A percentile compares a stretch with the other conserved stretches of the same genome.
These are phyloP conservation scores for Solanum chilense DNA, from an alignment of 257 asterid genomes.

Conservation along the genomic window DNA sequence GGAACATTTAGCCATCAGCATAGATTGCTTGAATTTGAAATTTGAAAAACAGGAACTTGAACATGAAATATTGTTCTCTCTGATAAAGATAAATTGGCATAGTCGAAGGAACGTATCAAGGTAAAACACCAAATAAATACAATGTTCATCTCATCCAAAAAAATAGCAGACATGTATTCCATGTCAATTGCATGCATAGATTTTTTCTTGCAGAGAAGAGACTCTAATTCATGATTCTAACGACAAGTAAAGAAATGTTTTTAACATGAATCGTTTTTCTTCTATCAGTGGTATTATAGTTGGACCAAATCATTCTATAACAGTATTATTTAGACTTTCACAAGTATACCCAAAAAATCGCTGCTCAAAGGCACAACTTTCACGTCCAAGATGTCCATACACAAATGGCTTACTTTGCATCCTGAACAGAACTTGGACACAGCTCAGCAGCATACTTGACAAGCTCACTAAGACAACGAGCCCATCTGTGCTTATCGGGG, in stretches of 20 bases:
- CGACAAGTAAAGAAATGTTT: not conserved
- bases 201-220: not conserved
- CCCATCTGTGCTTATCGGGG: slow-evolving; percentile 98
- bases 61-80: not conserved
- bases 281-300: not conserved
- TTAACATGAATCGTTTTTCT: not conserved
- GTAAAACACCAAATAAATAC: not conserved
- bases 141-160: not conserved
- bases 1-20: not conserved
- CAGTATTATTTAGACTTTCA: not conserved
- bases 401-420: slow-evolving; percentile 66
- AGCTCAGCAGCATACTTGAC: slow-evolving; percentile 91
- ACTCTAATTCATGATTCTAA: not conserved
- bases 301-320: not conserved
- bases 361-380: not conserved
- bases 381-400: not conserved
- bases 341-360: not conserved
- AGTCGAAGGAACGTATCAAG: not conserved
- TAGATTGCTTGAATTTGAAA: not conserved
- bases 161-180: not conserved
- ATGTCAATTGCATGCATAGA: not conserved
- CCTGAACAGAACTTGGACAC: slow-evolving; percentile 91
- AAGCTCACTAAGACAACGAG: slow-evolving; percentile 90
- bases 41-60: not conserved
- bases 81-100: not conserved